A percentile compares a stretch with the other conserved stretches of the same genome.
Conservation (phyloP, 2,329 filamentous ascomycete species). For the Trichoderma oligosporum region DNA sequence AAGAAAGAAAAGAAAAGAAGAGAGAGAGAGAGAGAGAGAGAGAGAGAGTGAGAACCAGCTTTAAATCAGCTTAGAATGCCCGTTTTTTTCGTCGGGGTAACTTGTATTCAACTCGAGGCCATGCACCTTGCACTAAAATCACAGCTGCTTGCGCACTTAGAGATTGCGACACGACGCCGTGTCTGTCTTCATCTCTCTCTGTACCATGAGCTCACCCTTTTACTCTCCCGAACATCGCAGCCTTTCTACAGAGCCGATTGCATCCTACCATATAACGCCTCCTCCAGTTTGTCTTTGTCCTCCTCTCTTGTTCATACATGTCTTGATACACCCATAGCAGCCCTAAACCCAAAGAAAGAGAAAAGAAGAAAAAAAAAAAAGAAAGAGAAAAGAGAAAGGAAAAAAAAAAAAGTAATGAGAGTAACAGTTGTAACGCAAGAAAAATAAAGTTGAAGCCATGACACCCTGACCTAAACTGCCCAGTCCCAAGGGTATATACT, state of each 20-base stretch:
- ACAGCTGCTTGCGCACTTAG: conserved; percentile 8
- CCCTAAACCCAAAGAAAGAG: conserved; percentile 1
- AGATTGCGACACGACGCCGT: not conserved
- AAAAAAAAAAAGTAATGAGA: conserved; percentile 16
- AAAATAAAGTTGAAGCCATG: conserved; percentile 8
- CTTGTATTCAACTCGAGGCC: conserved; percentile 17
- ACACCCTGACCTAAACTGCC: conserved; percentile 16
- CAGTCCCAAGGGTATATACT: conserved; percentile 18
- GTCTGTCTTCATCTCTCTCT: not conserved
- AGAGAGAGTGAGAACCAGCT: too few species aligned
- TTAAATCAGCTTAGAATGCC: conserved; percentile 5
- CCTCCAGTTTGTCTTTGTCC: conserved; percentile 4
- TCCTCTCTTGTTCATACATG: conserved; percentile 16
- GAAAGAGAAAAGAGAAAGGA: not conserved
- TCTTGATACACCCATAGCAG: conserved; percentile 11
- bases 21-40: too few species aligned
- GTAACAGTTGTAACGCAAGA: conserved; percentile 6
- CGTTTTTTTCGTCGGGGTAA: conserved; percentile 14
- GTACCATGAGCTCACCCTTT: conserved; percentile 6
- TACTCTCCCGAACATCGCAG: conserved; percentile 11
- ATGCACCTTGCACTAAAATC: conserved; percentile 8
- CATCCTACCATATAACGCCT: conserved; percentile 9
- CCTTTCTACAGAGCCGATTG: conserved; percentile 14
- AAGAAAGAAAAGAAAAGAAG: not conserved
- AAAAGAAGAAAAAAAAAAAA: conserved; percentile 3